phyloP scores from a whole-genome alignment of 2,329 filamentous ascomycete species.

The Pyrenophora tritici-repentis region DNA sequence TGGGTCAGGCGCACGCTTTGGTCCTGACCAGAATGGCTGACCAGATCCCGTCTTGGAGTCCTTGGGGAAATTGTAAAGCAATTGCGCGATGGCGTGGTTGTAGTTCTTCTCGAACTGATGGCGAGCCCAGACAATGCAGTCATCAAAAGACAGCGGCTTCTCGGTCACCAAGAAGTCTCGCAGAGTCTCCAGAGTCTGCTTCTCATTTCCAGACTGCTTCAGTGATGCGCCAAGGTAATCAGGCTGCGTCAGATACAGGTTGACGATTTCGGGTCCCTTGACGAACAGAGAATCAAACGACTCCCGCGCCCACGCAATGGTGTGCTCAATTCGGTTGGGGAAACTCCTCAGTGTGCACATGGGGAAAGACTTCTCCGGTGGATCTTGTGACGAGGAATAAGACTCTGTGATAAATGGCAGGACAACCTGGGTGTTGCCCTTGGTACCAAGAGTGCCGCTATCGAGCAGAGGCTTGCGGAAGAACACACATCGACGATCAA shows the following conservation, averaged over 20 bases:
- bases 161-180: constrained; percentile 89
- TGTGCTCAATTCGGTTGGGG: constrained; percentile 98
- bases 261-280: constrained; percentile 90
- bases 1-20: constrained; percentile 92
- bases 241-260: constrained; percentile 88
- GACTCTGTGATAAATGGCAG: constrained; percentile 91
- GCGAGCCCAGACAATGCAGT: constrained; percentile 95
- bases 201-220: constrained; percentile 94
- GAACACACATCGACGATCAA: constrained; percentile 94
- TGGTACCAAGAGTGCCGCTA: constrained; percentile 97
- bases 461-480: constrained; percentile 97
- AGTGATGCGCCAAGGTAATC: constrained; percentile 86
- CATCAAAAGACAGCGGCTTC: constrained; percentile 89
- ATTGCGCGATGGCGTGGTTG: constrained; percentile 93
- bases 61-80: constrained; percentile 96
- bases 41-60: constrained; percentile 87
- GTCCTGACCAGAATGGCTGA: constrained; percentile 95
- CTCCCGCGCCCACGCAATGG: constrained; percentile 96
- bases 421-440: constrained; percentile 97
- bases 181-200: constrained; percentile 87
- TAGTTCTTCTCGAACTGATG: constrained; percentile 95
- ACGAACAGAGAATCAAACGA: constrained; percentile 94
- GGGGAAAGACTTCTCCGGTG: constrained; percentile 96
- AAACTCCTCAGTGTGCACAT: constrained; percentile 98
- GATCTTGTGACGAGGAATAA: constrained; percentile 95